Percentiles rank a stretch among this genome's conserved stretches.
These are phyloP conservation scores for Parietichytrium sp. DNA, from an alignment of 108 stramenopile species.

Conservation along the genomic window DNA sequence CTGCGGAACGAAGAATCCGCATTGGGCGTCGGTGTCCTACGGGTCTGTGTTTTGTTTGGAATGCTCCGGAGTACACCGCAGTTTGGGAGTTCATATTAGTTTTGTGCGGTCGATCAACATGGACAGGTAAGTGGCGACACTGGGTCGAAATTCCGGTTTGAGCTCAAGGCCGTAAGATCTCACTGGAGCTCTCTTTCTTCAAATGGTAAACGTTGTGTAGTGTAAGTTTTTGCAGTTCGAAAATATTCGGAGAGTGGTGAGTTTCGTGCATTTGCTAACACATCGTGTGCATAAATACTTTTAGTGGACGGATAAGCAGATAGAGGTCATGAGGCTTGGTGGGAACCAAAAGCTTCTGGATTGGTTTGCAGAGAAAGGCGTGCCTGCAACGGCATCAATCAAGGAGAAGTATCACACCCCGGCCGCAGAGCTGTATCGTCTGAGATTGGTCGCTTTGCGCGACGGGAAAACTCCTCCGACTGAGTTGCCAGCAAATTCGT, in stretches of 20 bases:
- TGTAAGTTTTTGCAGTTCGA: background rate
- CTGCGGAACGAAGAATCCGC: conserved; percentile 59
- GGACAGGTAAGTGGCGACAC: conserved; percentile 51
- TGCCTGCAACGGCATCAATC: background rate
- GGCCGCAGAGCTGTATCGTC: conserved; percentile 38
- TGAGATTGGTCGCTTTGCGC: background rate
- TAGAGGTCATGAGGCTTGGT: conserved; percentile 52
- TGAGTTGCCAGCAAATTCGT: background rate
- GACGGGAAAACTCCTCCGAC: background rate
- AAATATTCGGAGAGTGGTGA: background rate
- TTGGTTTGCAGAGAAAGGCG: conserved; percentile 44
- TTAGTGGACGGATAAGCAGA: conserved; percentile 48
- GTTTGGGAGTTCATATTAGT: conserved; percentile 60
- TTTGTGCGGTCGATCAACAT: conserved; percentile 62
- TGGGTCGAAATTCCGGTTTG: background rate
- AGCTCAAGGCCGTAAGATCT: background rate
- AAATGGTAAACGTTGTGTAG: background rate
- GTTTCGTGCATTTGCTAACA: background rate
- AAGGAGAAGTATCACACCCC: conserved; percentile 41
- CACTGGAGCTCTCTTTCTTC: background rate
- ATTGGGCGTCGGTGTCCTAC: conserved; percentile 76
- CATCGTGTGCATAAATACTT: background rate
- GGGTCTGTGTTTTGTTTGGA: conserved; percentile 74
- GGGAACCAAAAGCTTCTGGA: conserved; percentile 55
- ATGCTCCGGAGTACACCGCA: conserved; percentile 71